A percentile compares a stretch with the other conserved stretches of the same genome.
Evolutionary conservation across 108 stramenopile species (phyloP).

Genomic region (Heterococcus sp.): DNA sequence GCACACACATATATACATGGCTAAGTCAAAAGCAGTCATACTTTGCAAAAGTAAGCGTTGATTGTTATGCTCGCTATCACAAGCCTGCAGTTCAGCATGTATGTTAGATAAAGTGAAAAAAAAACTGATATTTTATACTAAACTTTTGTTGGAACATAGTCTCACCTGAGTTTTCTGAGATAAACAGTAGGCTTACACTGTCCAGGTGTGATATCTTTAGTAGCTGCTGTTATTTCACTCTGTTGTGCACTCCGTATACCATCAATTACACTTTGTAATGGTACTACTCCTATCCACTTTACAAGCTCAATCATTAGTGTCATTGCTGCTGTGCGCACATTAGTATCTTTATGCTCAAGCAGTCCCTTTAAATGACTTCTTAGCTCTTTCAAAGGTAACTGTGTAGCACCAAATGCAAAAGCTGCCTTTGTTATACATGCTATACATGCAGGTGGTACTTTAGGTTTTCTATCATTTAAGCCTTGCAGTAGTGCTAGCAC

Average conservation of each 20-base stretch:
- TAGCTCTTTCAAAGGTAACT: constrained; percentile 32
- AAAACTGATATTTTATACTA: no score
- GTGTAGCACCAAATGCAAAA: constrained; percentile 20
- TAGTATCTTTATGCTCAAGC: neutral
- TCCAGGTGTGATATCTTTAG: neutral
- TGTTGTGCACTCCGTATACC: neutral
- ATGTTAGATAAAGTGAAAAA: no score
- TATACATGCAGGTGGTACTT: constrained; percentile 38
- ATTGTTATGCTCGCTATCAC: no score
- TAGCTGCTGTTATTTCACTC: neutral
- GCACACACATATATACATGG: no score
- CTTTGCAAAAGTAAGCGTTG: no score
- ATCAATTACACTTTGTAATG: neutral
- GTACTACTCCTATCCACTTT: neutral
- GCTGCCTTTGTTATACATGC: constrained; percentile 22
- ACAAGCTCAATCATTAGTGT: neutral
- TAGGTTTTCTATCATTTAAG: constrained; percentile 29
- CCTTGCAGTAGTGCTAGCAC: constrained; percentile 20
- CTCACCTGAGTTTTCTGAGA: neutral
- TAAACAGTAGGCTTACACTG: neutral
- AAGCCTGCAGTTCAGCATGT: no score
- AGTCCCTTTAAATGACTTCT: neutral
- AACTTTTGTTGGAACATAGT: neutral
- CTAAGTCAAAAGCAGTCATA: no score
- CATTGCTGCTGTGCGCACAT: neutral